phyloP scores from a whole-genome alignment of 1,139 yeast genomes.

The Protomyces pachydermus region DNA sequence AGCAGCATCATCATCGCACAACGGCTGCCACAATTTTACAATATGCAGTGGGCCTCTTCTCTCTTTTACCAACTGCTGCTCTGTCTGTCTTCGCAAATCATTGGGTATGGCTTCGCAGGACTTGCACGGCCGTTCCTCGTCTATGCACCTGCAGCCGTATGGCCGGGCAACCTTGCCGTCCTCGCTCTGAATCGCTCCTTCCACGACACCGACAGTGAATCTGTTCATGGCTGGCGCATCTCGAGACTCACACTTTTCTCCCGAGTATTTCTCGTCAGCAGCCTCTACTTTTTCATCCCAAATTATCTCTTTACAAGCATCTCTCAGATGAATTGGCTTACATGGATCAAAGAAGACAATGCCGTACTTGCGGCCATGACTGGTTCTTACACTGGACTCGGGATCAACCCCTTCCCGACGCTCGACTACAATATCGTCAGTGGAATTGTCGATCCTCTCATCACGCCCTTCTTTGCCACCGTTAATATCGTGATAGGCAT shows the following conservation, averaged over 20 bases:
- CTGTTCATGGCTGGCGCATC: slow-evolving; percentile 57
- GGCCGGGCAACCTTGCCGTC: slow-evolving; percentile 49
- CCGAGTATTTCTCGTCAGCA: slow-evolving; percentile 42
- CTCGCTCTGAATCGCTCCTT: slow-evolving; percentile 33
- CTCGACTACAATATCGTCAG: slow-evolving; percentile 49
- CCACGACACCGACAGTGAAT: slow-evolving; percentile 35
- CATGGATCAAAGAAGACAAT: slow-evolving; percentile 57
- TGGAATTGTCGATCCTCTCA: slow-evolving; percentile 43
- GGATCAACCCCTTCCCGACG: slow-evolving; percentile 50
- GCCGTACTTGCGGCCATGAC: slow-evolving; percentile 51
- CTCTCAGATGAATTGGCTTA: slow-evolving; percentile 47
- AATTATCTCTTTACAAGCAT: slow-evolving; percentile 51
- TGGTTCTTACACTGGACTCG: slow-evolving; percentile 51
- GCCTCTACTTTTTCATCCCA: slow-evolving; percentile 56
- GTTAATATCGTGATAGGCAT: slow-evolving; percentile 12
- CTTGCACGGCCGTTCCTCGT: slow-evolving; percentile 55
- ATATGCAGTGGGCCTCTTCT: slow-evolving; percentile 42
- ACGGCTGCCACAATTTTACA: slow-evolving; percentile 44
- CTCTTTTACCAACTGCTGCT: slow-evolving; percentile 55
- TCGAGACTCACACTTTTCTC: slow-evolving; percentile 50
- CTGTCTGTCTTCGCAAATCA: slow-evolving; percentile 41
- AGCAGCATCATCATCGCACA: slow-evolving; percentile 50
- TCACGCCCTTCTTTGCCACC: slow-evolving; percentile 48
- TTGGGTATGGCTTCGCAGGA: slow-evolving; percentile 66
- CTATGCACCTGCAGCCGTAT: slow-evolving; percentile 59